Evolutionary conservation across 441 rosid genomes (phyloP).

Genomic region (Bocquillonia castaneifolia): DNA sequence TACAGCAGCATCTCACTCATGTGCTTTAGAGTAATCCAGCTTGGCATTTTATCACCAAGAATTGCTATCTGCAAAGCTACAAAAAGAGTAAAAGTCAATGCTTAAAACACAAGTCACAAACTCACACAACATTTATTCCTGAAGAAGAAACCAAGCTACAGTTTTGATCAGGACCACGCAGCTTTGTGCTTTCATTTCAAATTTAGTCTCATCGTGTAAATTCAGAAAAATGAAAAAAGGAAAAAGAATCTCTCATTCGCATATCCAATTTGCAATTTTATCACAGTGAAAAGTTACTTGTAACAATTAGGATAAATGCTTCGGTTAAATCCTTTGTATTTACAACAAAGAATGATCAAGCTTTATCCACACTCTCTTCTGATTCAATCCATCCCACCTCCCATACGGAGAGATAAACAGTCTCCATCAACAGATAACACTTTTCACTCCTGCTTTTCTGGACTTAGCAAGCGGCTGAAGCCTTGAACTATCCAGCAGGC

Average conservation of each 20-base stretch:
- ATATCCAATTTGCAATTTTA: not conserved
- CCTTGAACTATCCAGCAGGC: slow-evolving; percentile 11
- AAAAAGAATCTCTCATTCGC: not conserved
- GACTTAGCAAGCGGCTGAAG: slow-evolving; percentile 6
- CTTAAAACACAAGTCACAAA: slow-evolving; percentile 3
- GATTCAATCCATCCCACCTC: not conserved
- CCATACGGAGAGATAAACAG: not conserved
- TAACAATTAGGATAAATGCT: slow-evolving; percentile 16
- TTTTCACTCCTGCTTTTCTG: not conserved
- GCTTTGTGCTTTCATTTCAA: slow-evolving; percentile 24
- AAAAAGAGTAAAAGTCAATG: slow-evolving; percentile 14
- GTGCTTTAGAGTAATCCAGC: slow-evolving; percentile 7
- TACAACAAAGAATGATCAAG: not conserved
- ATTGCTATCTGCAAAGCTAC: slow-evolving; percentile 22
- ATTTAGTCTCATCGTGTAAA: slow-evolving; percentile 20
- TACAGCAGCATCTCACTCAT: slow-evolving; percentile 11
- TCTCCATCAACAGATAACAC: not conserved
- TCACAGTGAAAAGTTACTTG: slow-evolving; percentile 11
- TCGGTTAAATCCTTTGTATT: slow-evolving; percentile 12
- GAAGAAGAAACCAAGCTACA: slow-evolving; percentile 20
- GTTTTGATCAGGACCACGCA: slow-evolving; percentile 21
- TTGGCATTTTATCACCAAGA: slow-evolving; percentile 16
- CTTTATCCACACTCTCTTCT: not conserved
- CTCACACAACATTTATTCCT: not conserved
- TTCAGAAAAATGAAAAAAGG: not conserved